Base-by-base conservation (phyloP, 768 basidiomycete species). In the Leccinum rimulosum region DNA sequence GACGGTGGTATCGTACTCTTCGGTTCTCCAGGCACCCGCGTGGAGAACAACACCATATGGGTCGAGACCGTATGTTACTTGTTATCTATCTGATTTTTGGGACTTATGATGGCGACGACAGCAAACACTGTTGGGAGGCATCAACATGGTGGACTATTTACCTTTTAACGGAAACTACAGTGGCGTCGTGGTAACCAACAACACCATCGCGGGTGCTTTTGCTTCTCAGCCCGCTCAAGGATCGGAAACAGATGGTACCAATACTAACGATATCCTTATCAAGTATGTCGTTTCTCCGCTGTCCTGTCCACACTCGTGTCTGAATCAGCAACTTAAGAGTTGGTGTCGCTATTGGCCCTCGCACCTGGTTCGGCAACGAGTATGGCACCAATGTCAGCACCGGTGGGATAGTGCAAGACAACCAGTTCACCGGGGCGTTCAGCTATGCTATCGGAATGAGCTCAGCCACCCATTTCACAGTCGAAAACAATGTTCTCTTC, bases 1-100 rank as follows among this genome's bases (percentile, higher is more conserved):
- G 91, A 92, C 64, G 91, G 91, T 8, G 90, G 85, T 6, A 89
- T 92, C 50, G 88, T 91, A 0, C 61, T 93, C 0, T 92, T 93
- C 64, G 91, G 89, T 22, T 74, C 88, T 3, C 88, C 89, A 6
- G 90, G 89, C 1, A 84, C 84, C 4, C 77, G 82, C 55, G 83
- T 91, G 15, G 83, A 86, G 64, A 89, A 91, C 62, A 91, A 91
- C 67, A 89, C 87, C 0, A 86, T 92, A 55, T 89, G 82, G 83
- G 80, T 89, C 9, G 74, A 82, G 27, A 87, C 80, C 57, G 88
- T 89, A 64, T 54, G 85, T 73, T 36, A 45, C 15, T 45, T 25
- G 36, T 40, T 38, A 53, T 33, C 50, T 28, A 19, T 55, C 54
- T 33, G 25, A 25, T 6, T 7, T n/a, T 1, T 6, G 30, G 55